Conservation (phyloP, 768 basidiomycete genomes). For the Suillus hirtellus region DNA sequence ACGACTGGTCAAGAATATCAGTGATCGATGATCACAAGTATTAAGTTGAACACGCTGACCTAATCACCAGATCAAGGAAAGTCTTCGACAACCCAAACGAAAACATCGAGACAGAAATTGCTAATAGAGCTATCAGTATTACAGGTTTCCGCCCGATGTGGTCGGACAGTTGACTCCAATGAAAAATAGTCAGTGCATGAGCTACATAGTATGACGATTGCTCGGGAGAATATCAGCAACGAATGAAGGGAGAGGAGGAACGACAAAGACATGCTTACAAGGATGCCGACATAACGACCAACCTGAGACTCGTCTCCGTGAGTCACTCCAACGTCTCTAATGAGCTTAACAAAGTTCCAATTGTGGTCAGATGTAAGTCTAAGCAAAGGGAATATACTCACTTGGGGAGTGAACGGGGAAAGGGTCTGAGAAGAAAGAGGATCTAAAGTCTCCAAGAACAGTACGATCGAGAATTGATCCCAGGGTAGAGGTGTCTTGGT, state of each 20-base stretch:
- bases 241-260: conserved; percentile 31
- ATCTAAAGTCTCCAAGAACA: conserved; percentile 73
- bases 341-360: conserved; percentile 18
- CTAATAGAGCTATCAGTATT: conserved; percentile 44
- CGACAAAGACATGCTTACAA: conserved; percentile 34
- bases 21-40: neutral
- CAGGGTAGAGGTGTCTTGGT: conserved; percentile 59
- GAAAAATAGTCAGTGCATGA: conserved; percentile 46
- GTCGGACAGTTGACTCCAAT: conserved; percentile 53
- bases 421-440: conserved; percentile 74
- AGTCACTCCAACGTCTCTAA: conserved; percentile 36
- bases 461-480: conserved; percentile 65
- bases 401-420: conserved; percentile 67
- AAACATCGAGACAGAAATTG: conserved; percentile 46
- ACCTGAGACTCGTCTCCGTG: conserved; percentile 45
- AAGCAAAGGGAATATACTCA: conserved; percentile 26
- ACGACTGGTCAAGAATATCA: conserved; percentile 31
- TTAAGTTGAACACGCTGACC: conserved; percentile 24
- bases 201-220: conserved; percentile 50
- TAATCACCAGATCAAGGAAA: conserved; percentile 43
- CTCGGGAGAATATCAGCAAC: conserved; percentile 24
- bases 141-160: conserved; percentile 49
- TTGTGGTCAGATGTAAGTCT: neutral
- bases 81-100: conserved; percentile 49
- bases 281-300: conserved; percentile 48